Base-by-base conservation (phyloP, 345 rosid species). In the Populus nigra region DNA sequence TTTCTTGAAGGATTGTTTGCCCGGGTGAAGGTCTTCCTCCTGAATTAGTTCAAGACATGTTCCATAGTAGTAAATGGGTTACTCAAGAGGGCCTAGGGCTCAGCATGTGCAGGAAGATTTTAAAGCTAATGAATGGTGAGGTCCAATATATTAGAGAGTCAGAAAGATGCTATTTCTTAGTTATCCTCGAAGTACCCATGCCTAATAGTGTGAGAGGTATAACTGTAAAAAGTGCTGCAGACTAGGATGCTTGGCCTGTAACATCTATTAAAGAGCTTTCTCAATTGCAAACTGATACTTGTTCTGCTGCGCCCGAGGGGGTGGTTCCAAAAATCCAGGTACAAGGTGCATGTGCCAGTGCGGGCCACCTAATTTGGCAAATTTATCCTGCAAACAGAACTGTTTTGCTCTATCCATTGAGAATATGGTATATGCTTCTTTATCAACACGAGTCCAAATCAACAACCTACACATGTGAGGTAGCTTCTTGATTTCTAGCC, bases 1-100 rank as follows among this genome's bases (percentile, higher is more conserved):
- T 27, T 65, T 79, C 38, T 67, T 69, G 75, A 85, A 96, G 99
- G 94, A 91, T 96, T 84, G 97, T 88, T 75, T 92, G 96, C 80
- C 94, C 97, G 2, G 98, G 97, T 69, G 99, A 92, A 80, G 99
- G 99, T 65, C 87, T 96, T 76, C 96, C 98, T 61, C 86, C 97
- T 11, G 96, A 96, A 61, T 79, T 96, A 87, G 89, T 96, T 67
- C 93, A 93, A 75, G 99, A 96, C 85, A 96, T 93, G 97, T 96
- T 96, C 85, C 90, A 90, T 63, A 83, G 90, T 85, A 90, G 88
- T 81, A 87, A 85, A 78, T 93, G 98, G 97, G 80, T 79, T 75
- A 92, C 89, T 49, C 94, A 89, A 69, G 98, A 96, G 78, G 98
- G 98, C n/a, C 77, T 96, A 71, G 97, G 96, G 67, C 88, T 93